Base-by-base conservation (phyloP, 305 asterid genomes). In the Fraxinus greggii region DNA sequence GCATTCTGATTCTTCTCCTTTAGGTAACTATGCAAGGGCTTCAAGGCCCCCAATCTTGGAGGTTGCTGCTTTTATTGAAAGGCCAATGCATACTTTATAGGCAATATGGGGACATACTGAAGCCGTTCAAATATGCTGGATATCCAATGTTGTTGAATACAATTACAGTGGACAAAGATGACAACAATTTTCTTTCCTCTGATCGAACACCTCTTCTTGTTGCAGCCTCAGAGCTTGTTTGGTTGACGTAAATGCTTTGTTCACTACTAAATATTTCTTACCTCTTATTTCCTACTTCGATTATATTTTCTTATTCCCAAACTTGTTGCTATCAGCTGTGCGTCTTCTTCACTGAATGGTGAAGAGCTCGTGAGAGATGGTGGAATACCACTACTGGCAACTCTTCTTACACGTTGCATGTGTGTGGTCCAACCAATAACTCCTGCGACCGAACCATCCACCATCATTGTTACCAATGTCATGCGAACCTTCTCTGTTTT, bases 331-430 rank as follows among this genome's bases (percentile, higher is more conserved):
- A 80, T 83, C 85, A 97, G 99, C 90, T 97, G 99, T 78, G 97
- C 89, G 12, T 94, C 98, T 79, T 97, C 99, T 86, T 92, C 97
- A 74, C 86, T 94, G 83, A 97, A 97, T 80, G 99, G 99, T 59
- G 99, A 97, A 89, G 98, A 97, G 92, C 98, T 97, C 86, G 99
- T 94, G 67, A 90, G 99, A 87, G 98, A 90, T 81, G 98, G 93
- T 79, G 99, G 99, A 80, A 90, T 97, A 83, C 98, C 94, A 80
- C 98, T 97, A 83, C 93, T 94, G 79, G 95, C 92, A 77, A 89
- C 90, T 87, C 97, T 97, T 86, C 95, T 97, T 83, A 90, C 97
- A 79, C 98, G 99, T 56, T 97, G 99, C 91, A 94, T 92, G 98
- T 86, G 94, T 84, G 98, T 97, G 87, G 97, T 96, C 86, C 99